These are phyloP conservation scores for Coemansia furcata DNA, from an alignment of 192 early-diverging fungal species.

Conservation along the genomic window DNA sequence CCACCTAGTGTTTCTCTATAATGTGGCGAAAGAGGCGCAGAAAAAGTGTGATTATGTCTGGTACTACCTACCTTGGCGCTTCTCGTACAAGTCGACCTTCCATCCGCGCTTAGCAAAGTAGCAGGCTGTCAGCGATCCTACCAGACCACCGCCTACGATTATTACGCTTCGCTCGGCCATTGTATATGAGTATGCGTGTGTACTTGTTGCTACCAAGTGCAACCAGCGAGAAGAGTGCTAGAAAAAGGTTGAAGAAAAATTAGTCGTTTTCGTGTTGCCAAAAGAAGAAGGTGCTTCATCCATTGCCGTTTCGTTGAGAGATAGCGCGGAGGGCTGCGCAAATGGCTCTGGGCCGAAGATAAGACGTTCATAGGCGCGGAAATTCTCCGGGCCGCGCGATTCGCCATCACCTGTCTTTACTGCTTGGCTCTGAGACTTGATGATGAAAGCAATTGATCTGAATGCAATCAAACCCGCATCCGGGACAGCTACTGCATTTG, in stretches of 20 bases:
- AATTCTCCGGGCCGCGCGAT: neutral
- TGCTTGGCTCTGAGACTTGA: neutral
- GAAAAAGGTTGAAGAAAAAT: neutral
- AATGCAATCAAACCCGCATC: neutral
- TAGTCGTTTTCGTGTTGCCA: neutral
- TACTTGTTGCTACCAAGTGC: neutral
- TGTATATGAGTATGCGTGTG: neutral
- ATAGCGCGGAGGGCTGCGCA: neutral
- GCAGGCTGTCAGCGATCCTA: conserved; percentile 83
- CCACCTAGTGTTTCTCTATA: neutral
- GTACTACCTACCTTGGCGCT: conserved; percentile 56
- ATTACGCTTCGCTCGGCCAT: conserved; percentile 39
- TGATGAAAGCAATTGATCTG: neutral
- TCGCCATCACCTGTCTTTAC: neutral
- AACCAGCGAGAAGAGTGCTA: conserved; percentile 3
- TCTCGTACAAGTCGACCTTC: conserved; percentile 84
- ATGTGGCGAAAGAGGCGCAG: neutral
- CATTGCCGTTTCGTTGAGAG: neutral
- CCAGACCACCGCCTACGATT: conserved; percentile 92
- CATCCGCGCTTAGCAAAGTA: conserved; percentile 92
- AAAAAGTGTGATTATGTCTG: conserved; percentile 3
- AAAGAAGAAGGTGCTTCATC: neutral
- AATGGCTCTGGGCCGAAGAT: neutral
- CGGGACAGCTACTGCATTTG: neutral
- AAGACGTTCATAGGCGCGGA: neutral